Base-by-base conservation (phyloP, 2,329 filamentous ascomycete species). In the Ophiocordyceps sinensis region DNA sequence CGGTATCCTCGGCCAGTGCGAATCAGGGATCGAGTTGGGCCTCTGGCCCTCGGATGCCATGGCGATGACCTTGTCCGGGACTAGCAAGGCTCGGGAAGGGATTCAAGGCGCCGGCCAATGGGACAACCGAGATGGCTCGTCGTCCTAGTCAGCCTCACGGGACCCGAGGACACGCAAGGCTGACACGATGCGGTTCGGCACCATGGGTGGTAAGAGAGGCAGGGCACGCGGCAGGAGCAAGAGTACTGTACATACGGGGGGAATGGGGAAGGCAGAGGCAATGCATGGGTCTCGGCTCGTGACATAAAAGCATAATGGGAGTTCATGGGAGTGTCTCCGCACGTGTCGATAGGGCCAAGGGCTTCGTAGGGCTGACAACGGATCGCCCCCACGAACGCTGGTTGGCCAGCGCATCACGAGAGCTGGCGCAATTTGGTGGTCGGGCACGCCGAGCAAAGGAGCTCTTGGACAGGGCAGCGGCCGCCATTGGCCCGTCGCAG, bases 291-390 rank as follows among this genome's bases (percentile, higher is more conserved):
- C 29, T 39, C 38, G 36, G 32, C 36, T 35, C 39, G 38, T 39
- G 37, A 32, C 41, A 28, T 42, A 8, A 19, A 26, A 5, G 23
- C 36, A 29, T 28, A 21, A n/a, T 14, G 35, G 31, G 14, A 37
- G 28, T 19, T 28, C n/a, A n/a, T 14, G 35, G 31, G 14, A 37
- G 28, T 19, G 36, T n/a, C 28, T 28, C 30, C 13, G 19, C 28
- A 19, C 35, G 36, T 36, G 30, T 31, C 37, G 11, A 14, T 23
- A n/a, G 29, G 42, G 44, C 47, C 41, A 46, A 46, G 43, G 43
- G 44, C 46, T 45, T 49, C 46, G 46, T 49, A 49, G 47, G 47
- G 47, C 47, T 49, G 47, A 49, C 47, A 9, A 42, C 39, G 42
- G 41, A 49, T 41, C 29, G 43, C 38, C 37, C 39, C 43, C 41